Conservation (phyloP, 164 flowering plant species). For the Berberis thunbergii region DNA sequence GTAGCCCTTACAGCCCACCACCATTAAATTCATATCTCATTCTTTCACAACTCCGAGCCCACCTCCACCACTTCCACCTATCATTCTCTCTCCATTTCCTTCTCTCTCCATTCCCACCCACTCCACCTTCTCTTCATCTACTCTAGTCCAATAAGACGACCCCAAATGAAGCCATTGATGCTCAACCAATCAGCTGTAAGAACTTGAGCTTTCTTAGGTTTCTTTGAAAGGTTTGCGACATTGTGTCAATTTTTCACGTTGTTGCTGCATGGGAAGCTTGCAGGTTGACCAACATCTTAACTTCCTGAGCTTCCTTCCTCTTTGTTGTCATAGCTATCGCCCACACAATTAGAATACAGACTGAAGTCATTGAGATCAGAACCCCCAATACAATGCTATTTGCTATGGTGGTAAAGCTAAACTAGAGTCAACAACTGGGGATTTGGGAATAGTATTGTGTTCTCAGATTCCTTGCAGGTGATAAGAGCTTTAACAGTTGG, state of each 20-base stretch:
- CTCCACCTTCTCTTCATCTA: too few relatives aligned
- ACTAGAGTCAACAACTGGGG: too few relatives aligned
- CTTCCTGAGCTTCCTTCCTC: slow-evolving; percentile 50
- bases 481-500: too few relatives aligned
- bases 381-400: slow-evolving; percentile 67
- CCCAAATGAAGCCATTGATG: slow-evolving; percentile 59
- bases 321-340: slow-evolving; percentile 64
- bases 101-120: too few relatives aligned
- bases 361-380: slow-evolving; percentile 50
- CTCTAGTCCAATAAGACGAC: slow-evolving; percentile 39
- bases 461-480: too few relatives aligned
- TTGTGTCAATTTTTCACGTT: slow-evolving; percentile 83
- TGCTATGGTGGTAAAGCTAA: slow-evolving; percentile 9
- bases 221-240: slow-evolving; percentile 62
- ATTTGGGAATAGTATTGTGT: too few relatives aligned
- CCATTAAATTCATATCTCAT: too few relatives aligned
- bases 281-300: slow-evolving; percentile 57
- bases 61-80: too few relatives aligned
- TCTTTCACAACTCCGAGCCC: too few relatives aligned
- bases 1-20: too few relatives aligned
- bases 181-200: slow-evolving; percentile 56
- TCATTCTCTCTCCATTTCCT: too few relatives aligned
- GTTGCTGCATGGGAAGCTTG: slow-evolving; percentile 66
- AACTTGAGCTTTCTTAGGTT: slow-evolving; percentile 56
- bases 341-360: slow-evolving; percentile 67